Evolutionary conservation across 345 rosid genomes (phyloP).

Genomic region (Citrus trifoliata): DNA sequence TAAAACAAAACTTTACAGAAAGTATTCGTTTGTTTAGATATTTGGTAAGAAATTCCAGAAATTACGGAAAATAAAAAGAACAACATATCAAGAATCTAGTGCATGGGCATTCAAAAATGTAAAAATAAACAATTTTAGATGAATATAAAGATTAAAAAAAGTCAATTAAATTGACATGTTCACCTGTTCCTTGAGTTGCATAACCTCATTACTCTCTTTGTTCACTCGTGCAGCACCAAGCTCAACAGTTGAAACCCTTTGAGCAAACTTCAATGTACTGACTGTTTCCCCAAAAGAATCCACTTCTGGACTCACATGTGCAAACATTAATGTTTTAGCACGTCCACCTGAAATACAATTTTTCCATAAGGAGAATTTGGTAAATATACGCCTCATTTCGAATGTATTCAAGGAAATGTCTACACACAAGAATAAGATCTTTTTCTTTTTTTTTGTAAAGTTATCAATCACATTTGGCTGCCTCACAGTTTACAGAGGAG

Average conservation of each 20-base stretch:
- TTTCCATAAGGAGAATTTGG: background rate
- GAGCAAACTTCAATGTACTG: constrained; percentile 90
- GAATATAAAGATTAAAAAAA: background rate
- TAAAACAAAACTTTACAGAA: background rate
- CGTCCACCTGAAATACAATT: constrained; percentile 59
- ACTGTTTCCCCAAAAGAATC: constrained; percentile 79
- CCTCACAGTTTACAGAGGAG: background rate
- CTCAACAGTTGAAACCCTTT: constrained; percentile 75
- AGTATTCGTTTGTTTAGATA: background rate
- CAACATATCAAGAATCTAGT: background rate
- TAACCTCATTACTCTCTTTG: constrained; percentile 74
- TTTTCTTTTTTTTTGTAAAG: background rate
- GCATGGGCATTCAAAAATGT: background rate
- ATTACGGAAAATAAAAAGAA: background rate
- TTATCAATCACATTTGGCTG: background rate
- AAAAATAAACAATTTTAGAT: background rate
- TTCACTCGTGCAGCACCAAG: constrained; percentile 81
- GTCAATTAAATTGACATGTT: background rate
- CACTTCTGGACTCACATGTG: constrained; percentile 86
- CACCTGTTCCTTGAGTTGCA: constrained; percentile 86
- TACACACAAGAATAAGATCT: background rate
- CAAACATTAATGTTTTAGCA: constrained; percentile 91
- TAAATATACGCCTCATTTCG: background rate
- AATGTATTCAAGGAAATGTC: background rate
- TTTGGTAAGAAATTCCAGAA: background rate